A percentile compares a stretch with the other conserved stretches of the same genome.
phyloP scores from a whole-genome alignment of 352 stramenopile species.

The Blastocystis sp. region DNA sequence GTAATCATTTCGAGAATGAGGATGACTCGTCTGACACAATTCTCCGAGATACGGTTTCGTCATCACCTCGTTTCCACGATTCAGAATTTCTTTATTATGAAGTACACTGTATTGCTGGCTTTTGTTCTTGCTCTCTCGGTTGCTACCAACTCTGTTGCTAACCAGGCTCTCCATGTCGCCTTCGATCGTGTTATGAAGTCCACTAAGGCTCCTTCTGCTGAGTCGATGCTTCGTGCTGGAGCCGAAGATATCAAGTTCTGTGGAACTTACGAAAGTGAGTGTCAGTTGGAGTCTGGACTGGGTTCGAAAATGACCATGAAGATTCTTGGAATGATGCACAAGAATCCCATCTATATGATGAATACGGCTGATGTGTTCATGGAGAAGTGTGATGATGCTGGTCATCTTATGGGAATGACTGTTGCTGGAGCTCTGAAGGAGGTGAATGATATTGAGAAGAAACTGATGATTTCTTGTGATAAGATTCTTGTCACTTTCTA shows the following conservation, averaged over 20 bases:
- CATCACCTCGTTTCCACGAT: too few relatives aligned
- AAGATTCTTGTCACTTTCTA: slow-evolving; percentile 13
- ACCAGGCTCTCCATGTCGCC: background rate
- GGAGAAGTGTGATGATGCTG: background rate
- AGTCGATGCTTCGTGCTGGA: background rate
- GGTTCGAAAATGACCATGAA: slow-evolving; percentile 3
- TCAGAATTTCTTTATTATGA: too few relatives aligned
- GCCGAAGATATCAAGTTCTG: slow-evolving; percentile 43
- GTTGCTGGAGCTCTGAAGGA: background rate
- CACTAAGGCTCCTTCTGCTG: background rate
- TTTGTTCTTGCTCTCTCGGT: background rate
- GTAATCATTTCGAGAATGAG: too few relatives aligned
- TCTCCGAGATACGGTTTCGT: too few relatives aligned
- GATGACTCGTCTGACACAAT: too few relatives aligned
- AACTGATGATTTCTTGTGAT: background rate
- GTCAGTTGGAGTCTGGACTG: background rate
- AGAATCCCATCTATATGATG: slow-evolving; percentile 24
- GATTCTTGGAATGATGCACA: slow-evolving; percentile 51
- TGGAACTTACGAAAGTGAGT: slow-evolving; percentile 32
- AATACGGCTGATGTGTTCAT: background rate
- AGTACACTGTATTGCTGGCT: background rate
- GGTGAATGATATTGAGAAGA: background rate
- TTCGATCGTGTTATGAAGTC: background rate
- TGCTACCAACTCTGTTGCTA: background rate
- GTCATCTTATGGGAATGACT: background rate